Percentiles rank a stretch among this genome's conserved stretches.
Evolutionary conservation across 1,284 basidiomycete genomes (phyloP).

Genomic region (Cystobasidiaceae sp.): DNA sequence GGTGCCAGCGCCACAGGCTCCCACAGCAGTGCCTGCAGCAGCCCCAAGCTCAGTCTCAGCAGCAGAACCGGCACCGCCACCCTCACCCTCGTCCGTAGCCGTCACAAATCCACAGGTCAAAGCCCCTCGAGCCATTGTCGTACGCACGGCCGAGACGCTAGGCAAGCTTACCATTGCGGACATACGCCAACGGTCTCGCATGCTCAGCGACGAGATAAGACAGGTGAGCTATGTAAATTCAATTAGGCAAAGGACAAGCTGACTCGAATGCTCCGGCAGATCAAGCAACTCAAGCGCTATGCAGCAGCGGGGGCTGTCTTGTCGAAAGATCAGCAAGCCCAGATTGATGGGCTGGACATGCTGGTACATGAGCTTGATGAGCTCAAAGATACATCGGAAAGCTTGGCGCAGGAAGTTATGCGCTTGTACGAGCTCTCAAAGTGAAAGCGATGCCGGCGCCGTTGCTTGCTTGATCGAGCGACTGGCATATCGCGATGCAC

Average conservation of each 20-base stretch:
- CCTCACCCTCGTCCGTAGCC: neutral
- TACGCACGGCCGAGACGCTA: no score
- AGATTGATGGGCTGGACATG: neutral
- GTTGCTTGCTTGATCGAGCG: no score
- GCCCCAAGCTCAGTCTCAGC: neutral
- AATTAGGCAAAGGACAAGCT: neutral
- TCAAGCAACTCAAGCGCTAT: conserved; percentile 14
- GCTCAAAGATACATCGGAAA: neutral
- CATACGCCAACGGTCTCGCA: neutral
- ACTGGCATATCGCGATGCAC: no score
- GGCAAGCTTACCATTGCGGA: neutral
- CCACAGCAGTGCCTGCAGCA: neutral
- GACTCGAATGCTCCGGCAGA: neutral
- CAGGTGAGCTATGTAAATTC: neutral
- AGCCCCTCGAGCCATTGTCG: no score
- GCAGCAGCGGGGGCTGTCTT: conserved; percentile 20
- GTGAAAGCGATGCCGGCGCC: neutral
- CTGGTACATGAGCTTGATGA: conserved; percentile 1
- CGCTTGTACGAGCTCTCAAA: neutral
- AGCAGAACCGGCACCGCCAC: neutral
- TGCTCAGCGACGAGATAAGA: conserved; percentile 9
- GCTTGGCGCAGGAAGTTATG: neutral
- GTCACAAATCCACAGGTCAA: neutral
- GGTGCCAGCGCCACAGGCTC: no score
- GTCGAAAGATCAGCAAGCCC: neutral